Evolutionary conservation across 495 filamentous ascomycete species (phyloP), one percentile per base, ranked within the genome.

Genomic region (Annulohypoxylon maeteangense): DNA sequence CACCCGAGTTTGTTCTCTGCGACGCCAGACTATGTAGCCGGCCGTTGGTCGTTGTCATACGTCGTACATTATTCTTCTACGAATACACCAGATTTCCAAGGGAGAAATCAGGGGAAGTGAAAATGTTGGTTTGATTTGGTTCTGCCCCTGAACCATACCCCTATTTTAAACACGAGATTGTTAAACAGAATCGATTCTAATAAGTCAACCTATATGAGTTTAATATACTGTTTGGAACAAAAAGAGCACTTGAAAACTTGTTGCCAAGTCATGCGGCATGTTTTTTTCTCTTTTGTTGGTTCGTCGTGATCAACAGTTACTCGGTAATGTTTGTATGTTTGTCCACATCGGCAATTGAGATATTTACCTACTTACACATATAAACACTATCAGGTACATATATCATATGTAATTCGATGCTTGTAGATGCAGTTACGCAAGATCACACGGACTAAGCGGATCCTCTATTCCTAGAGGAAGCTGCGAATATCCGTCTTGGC

Each of bases 401-500:
- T 20, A 36, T 38, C 38, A n/a, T 56, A 23, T 62, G 40, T 47
- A 60, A 31, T 34, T 64, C 50, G 3, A 29, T 29, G 2, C 3
- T 47, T 23, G 50, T 54, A 64, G 7, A 27, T 18, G 53, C n/a
- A 38, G 54, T 68, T 65, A 55, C 64, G 29, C 64, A 66, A 65
- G 55, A 65, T 65, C 27, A 45, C 54, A 60, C 61, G n/a, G 57
- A 29, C 20, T 40, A 50, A 23, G 59, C 38, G 40, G 57, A 47
- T 42, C 60, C 65, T 65, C 68, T 56, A 57, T 65, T 65, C 55
- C 45, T 44, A 61, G 57, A 58, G 40, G 55, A 45, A 73, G 38
- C 60, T 73, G 70, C 61, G 32, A 16, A 66, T 62, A 68, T 45
- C 70, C 70, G 70, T 16, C 70, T 72, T 65, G 70, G 70, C 70